phyloP scores from a whole-genome alignment of 176 grass and related monocot species.

The Chrysopogon serrulatus region DNA sequence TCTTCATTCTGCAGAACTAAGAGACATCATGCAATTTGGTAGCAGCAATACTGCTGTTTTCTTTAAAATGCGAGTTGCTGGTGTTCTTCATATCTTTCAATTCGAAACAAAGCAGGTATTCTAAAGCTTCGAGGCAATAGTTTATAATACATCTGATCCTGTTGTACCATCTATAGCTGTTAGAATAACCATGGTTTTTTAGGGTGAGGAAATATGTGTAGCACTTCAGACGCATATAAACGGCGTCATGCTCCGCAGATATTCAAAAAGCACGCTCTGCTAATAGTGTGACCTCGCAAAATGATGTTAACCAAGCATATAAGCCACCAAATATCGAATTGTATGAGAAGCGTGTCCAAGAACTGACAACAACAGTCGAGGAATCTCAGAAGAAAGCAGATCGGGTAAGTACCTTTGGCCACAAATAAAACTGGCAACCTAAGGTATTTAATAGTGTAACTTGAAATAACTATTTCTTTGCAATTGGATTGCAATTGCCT shows the following conservation, averaged over 20 bases:
- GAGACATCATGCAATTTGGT: constrained; percentile 99
- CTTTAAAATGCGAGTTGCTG: constrained; percentile 99
- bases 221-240: constrained; percentile 99
- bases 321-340: constrained; percentile 59
- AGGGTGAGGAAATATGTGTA: constrained; percentile 99
- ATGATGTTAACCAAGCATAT: constrained; percentile 64
- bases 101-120: constrained; percentile 98
- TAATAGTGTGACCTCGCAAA: constrained; percentile 52
- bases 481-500: neutral
- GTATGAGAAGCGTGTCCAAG: constrained; percentile 71
- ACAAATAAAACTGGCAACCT: neutral
- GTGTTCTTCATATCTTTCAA: constrained; percentile 98
- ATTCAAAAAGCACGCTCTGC: constrained; percentile 79
- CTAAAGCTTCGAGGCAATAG: neutral
- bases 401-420: constrained; percentile 46
- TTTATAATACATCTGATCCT: neutral
- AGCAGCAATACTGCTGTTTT: constrained; percentile 99
- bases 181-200: constrained; percentile 20
- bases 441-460: neutral
- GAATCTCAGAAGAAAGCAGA: constrained; percentile 94
- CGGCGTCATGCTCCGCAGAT: constrained; percentile 92
- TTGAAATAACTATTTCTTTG: neutral
- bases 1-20: constrained; percentile 89
- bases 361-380: constrained; percentile 68
- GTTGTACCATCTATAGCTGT: neutral